Percentiles rank a stretch among this genome's conserved stretches.
Evolutionary conservation across 306 rosid species (phyloP).

Genomic region (Sphenostylis stenocarpa): DNA sequence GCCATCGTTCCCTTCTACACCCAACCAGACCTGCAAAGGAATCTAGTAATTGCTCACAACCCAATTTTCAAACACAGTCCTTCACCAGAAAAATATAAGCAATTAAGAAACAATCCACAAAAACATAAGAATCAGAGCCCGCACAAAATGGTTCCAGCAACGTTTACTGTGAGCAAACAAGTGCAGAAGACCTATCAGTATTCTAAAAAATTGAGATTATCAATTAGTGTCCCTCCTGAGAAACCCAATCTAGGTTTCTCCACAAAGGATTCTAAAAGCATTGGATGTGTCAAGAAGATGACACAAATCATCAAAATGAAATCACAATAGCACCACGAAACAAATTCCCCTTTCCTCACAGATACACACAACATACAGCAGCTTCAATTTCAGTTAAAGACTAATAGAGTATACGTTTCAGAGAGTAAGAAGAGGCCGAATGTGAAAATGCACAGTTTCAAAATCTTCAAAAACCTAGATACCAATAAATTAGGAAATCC

Average conservation of each 20-base stretch:
- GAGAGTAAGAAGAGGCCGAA: background rate
- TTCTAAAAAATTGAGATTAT: background rate
- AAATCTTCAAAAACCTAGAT: background rate
- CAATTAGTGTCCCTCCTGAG: background rate
- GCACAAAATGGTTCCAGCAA: background rate
- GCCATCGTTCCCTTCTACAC: conserved; percentile 58
- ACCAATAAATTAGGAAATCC: background rate
- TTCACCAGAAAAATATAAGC: conserved; percentile 1
- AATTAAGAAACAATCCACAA: background rate
- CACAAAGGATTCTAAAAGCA: background rate
- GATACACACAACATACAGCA: background rate
- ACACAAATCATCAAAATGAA: background rate
- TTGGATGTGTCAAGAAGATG: background rate
- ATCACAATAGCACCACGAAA: background rate
- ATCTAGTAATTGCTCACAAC: background rate
- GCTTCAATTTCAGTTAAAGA: background rate
- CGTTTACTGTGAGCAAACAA: background rate
- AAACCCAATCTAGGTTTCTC: background rate
- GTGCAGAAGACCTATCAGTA: background rate
- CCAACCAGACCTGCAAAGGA: conserved; percentile 40
- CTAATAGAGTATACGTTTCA: background rate
- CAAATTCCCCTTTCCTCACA: background rate
- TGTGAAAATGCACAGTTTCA: conserved; percentile 5
- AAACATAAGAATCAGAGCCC: background rate
- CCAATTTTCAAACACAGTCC: background rate